Conservation (phyloP, 1,284 basidiomycete species). For the Ganoderma leucocontextum region DNA sequence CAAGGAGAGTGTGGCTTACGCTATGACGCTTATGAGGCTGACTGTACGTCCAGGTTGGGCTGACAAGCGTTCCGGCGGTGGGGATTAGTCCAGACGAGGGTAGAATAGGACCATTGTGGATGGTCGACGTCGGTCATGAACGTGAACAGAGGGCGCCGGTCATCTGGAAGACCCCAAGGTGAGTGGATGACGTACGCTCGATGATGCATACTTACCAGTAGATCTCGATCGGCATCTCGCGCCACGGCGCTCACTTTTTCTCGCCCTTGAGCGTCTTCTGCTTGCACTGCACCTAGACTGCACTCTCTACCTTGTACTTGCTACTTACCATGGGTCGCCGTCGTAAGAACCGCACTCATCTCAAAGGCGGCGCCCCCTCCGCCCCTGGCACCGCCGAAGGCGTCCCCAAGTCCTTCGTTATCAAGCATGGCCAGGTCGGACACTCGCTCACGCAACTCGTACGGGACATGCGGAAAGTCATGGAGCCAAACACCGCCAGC, state of each 20-base stretch:
- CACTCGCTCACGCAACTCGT: conserved; percentile 89
- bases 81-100: not conserved
- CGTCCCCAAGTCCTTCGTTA: conserved; percentile 84
- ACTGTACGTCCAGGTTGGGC: conserved; percentile 10
- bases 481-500: conserved; percentile 98
- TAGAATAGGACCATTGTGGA: not conserved
- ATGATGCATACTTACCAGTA: too few species aligned
- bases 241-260: not conserved
- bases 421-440: conserved; percentile 95
- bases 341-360: conserved; percentile 89
- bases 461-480: conserved; percentile 91
- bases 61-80: conserved; percentile 4
- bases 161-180: not conserved
- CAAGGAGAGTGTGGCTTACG: not conserved
- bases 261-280: not conserved
- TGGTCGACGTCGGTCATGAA: not conserved
- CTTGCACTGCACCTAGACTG: not conserved
- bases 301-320: not conserved
- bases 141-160: not conserved
- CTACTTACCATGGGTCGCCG: conserved; percentile 69
- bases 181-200: not conserved
- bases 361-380: conserved; percentile 63
- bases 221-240: not conserved
- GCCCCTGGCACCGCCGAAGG: conserved; percentile 46
- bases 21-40: conserved; percentile 12